Percentiles rank a stretch among this genome's conserved stretches.
These are phyloP conservation scores for Globisporangium irregulare DNA, from an alignment of 352 stramenopile species.

Conservation along the genomic window DNA sequence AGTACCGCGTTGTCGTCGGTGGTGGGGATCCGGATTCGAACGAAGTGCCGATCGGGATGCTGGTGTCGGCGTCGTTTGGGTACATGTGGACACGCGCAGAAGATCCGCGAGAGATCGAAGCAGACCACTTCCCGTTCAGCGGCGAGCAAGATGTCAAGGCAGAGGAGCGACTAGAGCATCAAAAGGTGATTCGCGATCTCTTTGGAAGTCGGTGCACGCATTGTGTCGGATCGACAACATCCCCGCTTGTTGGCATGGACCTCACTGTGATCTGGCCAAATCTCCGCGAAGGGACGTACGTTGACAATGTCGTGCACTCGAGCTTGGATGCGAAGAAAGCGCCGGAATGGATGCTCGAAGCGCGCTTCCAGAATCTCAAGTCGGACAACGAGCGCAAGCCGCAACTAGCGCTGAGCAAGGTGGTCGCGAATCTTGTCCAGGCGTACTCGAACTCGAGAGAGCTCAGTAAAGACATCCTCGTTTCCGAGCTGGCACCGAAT, in stretches of 20 bases:
- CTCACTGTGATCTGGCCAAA: conserved; percentile 66
- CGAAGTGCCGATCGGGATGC: conserved; percentile 46
- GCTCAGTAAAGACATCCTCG: conserved; percentile 63
- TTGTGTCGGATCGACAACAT: conserved; percentile 31
- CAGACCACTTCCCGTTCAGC: conserved; percentile 14
- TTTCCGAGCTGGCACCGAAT: conserved; percentile 65
- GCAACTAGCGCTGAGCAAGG: conserved; percentile 56
- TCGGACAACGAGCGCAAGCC: conserved; percentile 52
- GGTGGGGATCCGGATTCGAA: conserved; percentile 30
- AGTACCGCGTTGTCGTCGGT: conserved; percentile 30
- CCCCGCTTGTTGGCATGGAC: conserved; percentile 51
- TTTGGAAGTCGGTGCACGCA: conserved; percentile 35
- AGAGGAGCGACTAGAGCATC: conserved; percentile 7
- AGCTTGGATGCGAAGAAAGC: conserved; percentile 64
- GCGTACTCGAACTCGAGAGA: conserved; percentile 73
- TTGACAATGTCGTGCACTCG: conserved; percentile 84
- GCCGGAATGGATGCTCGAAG: conserved; percentile 59
- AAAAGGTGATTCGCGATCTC: conserved; percentile 27
- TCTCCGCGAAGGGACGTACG: conserved; percentile 74
- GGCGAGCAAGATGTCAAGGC: conserved; percentile 1
- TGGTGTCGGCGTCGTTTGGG: conserved; percentile 63
- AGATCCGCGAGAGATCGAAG: conserved; percentile 40
- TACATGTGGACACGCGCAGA: conserved; percentile 51
- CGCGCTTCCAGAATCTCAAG: conserved; percentile 40
- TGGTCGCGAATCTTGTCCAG: conserved; percentile 65